Conservation (phyloP, 345 rosid species). For the Brassica rapa region DNA sequence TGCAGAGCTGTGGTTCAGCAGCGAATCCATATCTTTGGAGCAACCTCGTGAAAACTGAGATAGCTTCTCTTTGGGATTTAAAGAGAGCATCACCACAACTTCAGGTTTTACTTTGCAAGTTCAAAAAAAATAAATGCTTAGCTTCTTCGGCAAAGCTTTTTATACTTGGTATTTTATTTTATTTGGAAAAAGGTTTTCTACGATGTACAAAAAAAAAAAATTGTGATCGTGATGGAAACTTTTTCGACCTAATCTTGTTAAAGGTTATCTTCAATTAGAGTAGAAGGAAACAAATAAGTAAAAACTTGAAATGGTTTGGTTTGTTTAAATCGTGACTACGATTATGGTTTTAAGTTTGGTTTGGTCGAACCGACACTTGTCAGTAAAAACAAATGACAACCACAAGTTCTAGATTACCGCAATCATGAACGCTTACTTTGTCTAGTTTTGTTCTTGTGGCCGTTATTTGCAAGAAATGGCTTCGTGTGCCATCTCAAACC, state of each 20-base stretch:
- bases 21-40: slow-evolving; percentile 67
- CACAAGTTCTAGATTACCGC: slow-evolving; percentile 20
- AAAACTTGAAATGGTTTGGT: neutral
- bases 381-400: slow-evolving; percentile 8
- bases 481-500: slow-evolving; percentile 43
- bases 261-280: neutral
- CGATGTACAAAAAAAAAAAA: slow-evolving; percentile 21
- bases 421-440: neutral
- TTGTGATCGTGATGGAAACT: slow-evolving; percentile 23
- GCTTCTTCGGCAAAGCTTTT: slow-evolving; percentile 3
- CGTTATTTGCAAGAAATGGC: slow-evolving; percentile 50
- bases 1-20: slow-evolving; percentile 62
- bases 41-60: slow-evolving; percentile 46
- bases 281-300: neutral
- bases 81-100: slow-evolving; percentile 16
- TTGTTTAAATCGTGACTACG: neutral
- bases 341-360: neutral
- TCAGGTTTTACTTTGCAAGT: slow-evolving; percentile 33
- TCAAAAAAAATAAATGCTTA: slow-evolving; percentile 16
- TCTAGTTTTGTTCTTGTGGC: slow-evolving; percentile 24
- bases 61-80: slow-evolving; percentile 18
- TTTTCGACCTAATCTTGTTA: neutral
- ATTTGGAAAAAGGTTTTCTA: neutral
- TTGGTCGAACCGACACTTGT: slow-evolving; percentile 6
- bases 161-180: neutral